Evolutionary conservation across 495 filamentous ascomycete genomes (phyloP).

Genomic region (Aspergillus coremiiformis): DNA sequence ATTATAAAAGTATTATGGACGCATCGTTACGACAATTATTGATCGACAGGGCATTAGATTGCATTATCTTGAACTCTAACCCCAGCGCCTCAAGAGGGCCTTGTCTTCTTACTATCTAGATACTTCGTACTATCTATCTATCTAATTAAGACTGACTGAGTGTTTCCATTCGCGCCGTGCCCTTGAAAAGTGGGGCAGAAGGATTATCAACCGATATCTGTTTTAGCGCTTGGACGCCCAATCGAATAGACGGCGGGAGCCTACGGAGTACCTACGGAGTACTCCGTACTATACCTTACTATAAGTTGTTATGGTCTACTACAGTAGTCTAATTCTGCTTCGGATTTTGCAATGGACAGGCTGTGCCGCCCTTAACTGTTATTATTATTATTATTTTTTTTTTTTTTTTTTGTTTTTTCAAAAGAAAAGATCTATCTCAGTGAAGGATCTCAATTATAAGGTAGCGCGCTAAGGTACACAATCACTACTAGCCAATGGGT

Average conservation of each 20-base stretch:
- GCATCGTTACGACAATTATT: neutral
- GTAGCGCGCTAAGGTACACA: neutral
- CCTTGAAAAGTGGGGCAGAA: conserved; percentile 1
- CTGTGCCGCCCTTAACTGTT: neutral
- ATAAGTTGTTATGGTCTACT: no score
- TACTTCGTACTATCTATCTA: no score
- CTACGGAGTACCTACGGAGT: no score
- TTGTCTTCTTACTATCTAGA: no score
- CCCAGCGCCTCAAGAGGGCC: neutral
- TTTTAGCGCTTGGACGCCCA: conserved; percentile 3
- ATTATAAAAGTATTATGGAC: neutral
- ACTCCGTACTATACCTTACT: no score
- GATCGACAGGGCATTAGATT: neutral
- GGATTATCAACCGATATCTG: neutral
- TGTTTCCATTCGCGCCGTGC: conserved; percentile 15
- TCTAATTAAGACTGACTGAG: no score
- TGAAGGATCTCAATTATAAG: neutral
- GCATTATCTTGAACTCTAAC: neutral
- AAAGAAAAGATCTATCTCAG: no score
- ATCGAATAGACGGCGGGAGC: no score
- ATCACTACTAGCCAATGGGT: neutral
- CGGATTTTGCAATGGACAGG: neutral
- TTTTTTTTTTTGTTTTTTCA: no score
- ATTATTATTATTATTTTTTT: no score
- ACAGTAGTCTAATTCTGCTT: neutral